Base-by-base conservation (phyloP, 2,329 filamentous ascomycete genomes). In the Periconia sp. region DNA sequence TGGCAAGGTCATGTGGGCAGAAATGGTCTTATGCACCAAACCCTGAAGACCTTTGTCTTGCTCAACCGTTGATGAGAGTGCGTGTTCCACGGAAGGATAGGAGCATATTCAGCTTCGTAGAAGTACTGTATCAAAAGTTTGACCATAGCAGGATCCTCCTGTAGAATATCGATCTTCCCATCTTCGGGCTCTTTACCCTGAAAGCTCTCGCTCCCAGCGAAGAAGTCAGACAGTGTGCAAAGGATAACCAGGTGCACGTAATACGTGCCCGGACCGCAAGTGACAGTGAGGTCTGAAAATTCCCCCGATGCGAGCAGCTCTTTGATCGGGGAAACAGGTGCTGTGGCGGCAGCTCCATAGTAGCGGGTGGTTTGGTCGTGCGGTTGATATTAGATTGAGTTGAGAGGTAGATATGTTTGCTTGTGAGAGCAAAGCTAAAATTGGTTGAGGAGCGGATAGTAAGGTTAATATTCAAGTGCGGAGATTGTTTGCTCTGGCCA, bases 11-110 rank as follows among this genome's bases (percentile, higher is more conserved):
- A 52, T 43, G 30, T 65, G 61, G 33, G 51, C 46, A 1, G 52
- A 40, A 2, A 69, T 50, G 1, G 50, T 60, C 9, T 54, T 40
- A 3, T 52, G 48, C 1, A 65, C 56, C 5, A 61, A 48, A 25
- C 64, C 52, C 6, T 63, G 51, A 33, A 69, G 51, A 3, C 54
- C 62, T 13, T 53, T 62, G 39, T 69, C 60, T 1, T 45, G 12
- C 1, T 61, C 48, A 1, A 52, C 43, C 2, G 65, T 67, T 0
- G 51, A 52, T n/a, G 48, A 54, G 24, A 61, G 68, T 2, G 33
- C 48, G 25, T 50, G 40, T 11, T 59, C n/a, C n/a, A n/a, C n/a
- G n/a, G n/a, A 19, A 11, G 4, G 10, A 13, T 21, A 19, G 10
- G 23, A 13, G 31, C 31, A 21, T 34, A 19, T 16, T 22, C 43